Conservation (phyloP, 1,284 basidiomycete genomes). For the Meira miltonrushii region DNA sequence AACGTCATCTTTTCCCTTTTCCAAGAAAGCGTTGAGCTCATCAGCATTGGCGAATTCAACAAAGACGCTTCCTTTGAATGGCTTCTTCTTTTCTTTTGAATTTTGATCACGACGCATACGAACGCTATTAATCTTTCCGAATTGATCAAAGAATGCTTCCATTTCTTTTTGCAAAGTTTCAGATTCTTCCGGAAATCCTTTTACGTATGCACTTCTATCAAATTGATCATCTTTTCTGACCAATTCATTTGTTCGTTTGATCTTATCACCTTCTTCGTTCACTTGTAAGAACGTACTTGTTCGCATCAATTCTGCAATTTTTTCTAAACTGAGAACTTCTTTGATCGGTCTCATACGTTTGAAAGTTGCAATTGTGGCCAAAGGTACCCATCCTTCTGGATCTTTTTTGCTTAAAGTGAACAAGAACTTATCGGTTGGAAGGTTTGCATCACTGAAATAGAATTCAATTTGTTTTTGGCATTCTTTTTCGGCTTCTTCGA, state of each 20-base stretch:
- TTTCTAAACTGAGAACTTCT: conserved; percentile 31
- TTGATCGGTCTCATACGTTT: conserved; percentile 76
- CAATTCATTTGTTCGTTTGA: conserved; percentile 64
- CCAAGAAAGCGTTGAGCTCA: conserved; percentile 70
- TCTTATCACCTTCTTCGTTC: conserved; percentile 67
- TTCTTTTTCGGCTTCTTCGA: conserved; percentile 36
- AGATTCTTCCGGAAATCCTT: conserved; percentile 79
- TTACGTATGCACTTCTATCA: conserved; percentile 56
- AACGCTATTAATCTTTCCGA: conserved; percentile 76
- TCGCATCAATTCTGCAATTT: conserved; percentile 37
- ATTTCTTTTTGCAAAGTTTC: conserved; percentile 68
- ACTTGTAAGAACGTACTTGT: conserved; percentile 63
- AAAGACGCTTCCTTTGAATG: conserved; percentile 93
- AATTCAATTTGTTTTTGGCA: conserved; percentile 62
- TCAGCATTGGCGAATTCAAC: conserved; percentile 76
- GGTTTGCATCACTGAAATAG: conserved; percentile 82
- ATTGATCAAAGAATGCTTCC: conserved; percentile 76
- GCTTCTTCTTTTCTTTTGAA: conserved; percentile 60
- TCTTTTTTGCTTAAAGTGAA: conserved; percentile 55
- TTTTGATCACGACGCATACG: conserved; percentile 69
- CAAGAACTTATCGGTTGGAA: conserved; percentile 98
- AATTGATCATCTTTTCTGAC: conserved; percentile 43
- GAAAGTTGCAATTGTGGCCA: conserved; percentile 84
- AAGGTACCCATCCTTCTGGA: conserved; percentile 74
- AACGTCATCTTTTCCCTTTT: conserved; percentile 60